Evolutionary conservation across 1,284 basidiomycete species (phyloP).

Genomic region (Vanrija sp.): DNA sequence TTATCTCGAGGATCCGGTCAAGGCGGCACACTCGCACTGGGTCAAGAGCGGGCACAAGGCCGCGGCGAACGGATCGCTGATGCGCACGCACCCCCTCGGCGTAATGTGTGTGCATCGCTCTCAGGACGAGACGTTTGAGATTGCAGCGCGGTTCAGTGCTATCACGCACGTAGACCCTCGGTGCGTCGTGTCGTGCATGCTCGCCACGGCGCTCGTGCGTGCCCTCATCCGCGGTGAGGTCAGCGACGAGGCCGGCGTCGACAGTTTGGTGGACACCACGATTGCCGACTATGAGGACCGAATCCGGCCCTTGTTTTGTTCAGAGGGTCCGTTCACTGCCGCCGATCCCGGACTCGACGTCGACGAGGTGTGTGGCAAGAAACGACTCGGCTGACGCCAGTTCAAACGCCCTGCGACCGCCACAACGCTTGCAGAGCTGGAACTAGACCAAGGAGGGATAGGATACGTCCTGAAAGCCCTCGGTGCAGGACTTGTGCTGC

Average conservation of each 20-base stretch:
- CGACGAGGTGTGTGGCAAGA: slow-evolving; percentile 4
- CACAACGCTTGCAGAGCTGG: neutral
- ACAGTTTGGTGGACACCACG: slow-evolving; percentile 1
- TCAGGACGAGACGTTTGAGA: slow-evolving; percentile 4
- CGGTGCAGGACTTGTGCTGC: slow-evolving; percentile 4
- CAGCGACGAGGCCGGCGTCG: neutral
- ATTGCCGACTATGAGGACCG: neutral
- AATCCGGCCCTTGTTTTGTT: neutral
- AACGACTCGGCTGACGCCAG: neutral
- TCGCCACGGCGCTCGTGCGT: slow-evolving; percentile 10
- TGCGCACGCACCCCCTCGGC: slow-evolving; percentile 17
- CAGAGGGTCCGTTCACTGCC: slow-evolving; percentile 1
- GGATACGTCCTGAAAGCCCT: slow-evolving; percentile 18
- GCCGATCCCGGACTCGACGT: slow-evolving; percentile 1
- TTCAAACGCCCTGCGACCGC: neutral
- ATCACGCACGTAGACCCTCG: slow-evolving; percentile 18
- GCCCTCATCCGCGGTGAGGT: slow-evolving; percentile 8
- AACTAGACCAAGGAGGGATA: slow-evolving; percentile 11
- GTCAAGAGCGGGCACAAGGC: neutral
- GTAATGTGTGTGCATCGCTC: neutral
- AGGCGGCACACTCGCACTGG: slow-evolving; percentile 3
- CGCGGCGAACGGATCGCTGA: slow-evolving; percentile 14
- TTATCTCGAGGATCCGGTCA: slow-evolving; percentile 5
- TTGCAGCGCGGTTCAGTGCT: slow-evolving; percentile 2
- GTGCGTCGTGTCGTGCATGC: slow-evolving; percentile 11